Conservation (phyloP, 345 rosid genomes). For the Dipteronia dyeriana region DNA sequence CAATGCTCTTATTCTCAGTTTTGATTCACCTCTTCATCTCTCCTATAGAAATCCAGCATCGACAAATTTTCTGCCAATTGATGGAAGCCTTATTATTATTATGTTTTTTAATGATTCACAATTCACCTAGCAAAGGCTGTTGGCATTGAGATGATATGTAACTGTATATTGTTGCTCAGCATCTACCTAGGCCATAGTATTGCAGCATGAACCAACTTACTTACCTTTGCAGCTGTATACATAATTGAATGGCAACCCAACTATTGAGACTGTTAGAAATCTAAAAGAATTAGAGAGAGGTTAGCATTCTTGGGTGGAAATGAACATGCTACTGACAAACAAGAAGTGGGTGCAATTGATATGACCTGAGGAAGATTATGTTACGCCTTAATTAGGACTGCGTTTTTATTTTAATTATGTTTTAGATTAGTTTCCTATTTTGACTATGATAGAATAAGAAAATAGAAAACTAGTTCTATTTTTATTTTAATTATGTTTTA, state of each 20-base stretch:
- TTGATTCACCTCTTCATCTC: neutral
- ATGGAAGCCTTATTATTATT: neutral
- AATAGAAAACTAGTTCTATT: no score
- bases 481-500: no score
- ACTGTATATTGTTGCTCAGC: neutral
- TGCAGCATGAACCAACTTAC: slow-evolving; percentile 17
- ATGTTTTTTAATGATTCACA: neutral
- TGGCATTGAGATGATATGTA: slow-evolving; percentile 1
- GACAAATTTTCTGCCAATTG: neutral
- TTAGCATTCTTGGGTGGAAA: no score
- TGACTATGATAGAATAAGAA: no score
- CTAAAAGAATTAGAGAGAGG: no score
- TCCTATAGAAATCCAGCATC: slow-evolving; percentile 6
- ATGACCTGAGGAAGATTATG: no score
- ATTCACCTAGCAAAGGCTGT: slow-evolving; percentile 16
- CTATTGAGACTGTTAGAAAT: no score
- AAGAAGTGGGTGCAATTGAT: no score
- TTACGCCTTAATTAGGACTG: no score
- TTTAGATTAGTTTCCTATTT: no score
- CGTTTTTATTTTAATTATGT: no score
- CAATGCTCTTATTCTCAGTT: neutral
- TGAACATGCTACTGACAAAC: no score
- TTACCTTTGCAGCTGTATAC: slow-evolving; percentile 2
- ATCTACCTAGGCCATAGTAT: neutral
- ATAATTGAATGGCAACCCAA: slow-evolving; percentile 5